A percentile compares a stretch with the other conserved stretches of the same genome.
Conservation (phyloP, 225 moss, liverwort and hornwort genomes). For the Sphagnum tenellum region DNA sequence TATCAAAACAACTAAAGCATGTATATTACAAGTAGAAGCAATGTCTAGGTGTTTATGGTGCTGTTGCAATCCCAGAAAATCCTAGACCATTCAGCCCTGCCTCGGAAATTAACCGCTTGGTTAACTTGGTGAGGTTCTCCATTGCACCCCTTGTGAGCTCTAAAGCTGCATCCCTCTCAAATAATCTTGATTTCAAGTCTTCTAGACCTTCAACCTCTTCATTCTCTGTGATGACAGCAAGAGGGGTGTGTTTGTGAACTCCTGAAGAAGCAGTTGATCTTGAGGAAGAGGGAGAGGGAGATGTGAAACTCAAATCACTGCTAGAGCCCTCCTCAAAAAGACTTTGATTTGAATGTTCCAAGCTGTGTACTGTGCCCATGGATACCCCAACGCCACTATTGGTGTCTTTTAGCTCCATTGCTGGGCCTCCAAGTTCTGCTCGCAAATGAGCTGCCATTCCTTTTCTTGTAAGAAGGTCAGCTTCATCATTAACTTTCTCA, state of each 20-base stretch:
- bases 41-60: not conserved
- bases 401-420: conserved; percentile 2
- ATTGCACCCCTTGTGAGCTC: conserved; percentile 25
- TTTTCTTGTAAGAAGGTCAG: conserved; percentile 1
- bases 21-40: no score
- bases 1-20: no score
- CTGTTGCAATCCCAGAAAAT: not conserved
- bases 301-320: no score
- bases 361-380: conserved; percentile 20
- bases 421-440: not conserved
- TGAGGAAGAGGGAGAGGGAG: not conserved
- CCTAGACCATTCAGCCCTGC: conserved; percentile 9
- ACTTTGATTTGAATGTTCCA: conserved; percentile 28
- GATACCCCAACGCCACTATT: conserved; percentile 14
- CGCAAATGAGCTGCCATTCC: conserved; percentile 6
- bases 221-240: not conserved
- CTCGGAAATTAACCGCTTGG: conserved; percentile 26
- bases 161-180: conserved; percentile 26
- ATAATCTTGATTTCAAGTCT: conserved; percentile 17
- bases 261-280: not conserved
- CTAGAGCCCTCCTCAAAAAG: conserved; percentile 4
- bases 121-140: conserved; percentile 24
- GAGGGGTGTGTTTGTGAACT: not conserved
- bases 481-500: conserved; percentile 17
- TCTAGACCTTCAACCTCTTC: not conserved